A percentile compares a stretch with the other conserved stretches of the same genome.
Evolutionary conservation across 495 filamentous ascomycete genomes (phyloP).

Genomic region (Hyaloscypha finlandica): DNA sequence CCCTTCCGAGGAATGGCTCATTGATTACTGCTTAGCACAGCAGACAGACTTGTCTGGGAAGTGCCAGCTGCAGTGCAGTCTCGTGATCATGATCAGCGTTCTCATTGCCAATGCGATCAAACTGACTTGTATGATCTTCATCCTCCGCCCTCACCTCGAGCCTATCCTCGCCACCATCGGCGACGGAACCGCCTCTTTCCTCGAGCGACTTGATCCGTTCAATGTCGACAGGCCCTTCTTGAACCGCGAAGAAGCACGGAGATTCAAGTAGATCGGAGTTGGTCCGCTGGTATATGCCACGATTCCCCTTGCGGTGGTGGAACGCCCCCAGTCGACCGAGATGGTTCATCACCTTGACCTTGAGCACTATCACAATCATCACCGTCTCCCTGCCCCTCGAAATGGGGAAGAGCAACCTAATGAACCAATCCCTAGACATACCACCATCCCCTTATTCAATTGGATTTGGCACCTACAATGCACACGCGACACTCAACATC

Average conservation of each 20-base stretch:
- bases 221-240: neutral
- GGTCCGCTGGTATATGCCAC: neutral
- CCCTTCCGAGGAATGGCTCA: constrained; percentile 5
- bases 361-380: constrained; percentile 12
- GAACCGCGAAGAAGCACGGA: constrained; percentile 25
- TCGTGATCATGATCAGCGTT: constrained; percentile 42
- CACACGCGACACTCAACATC: neutral
- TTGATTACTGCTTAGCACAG: constrained; percentile 18
- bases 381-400: neutral
- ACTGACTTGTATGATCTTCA: constrained; percentile 38
- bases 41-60: constrained; percentile 19
- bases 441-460: neutral
- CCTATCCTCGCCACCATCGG: constrained; percentile 47
- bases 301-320: constrained; percentile 8
- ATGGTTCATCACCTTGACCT: constrained; percentile 12
- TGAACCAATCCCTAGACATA: neutral
- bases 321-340: constrained; percentile 9
- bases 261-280: constrained; percentile 9
- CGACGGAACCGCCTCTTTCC: constrained; percentile 52
- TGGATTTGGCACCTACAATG: constrained; percentile 17
- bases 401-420: constrained; percentile 1
- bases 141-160: constrained; percentile 18
- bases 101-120: constrained; percentile 43
- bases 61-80: constrained; percentile 47
- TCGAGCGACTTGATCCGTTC: constrained; percentile 28